Conservation (phyloP, 2,329 filamentous ascomycete genomes). For the Plenodomus tracheiphilus region DNA sequence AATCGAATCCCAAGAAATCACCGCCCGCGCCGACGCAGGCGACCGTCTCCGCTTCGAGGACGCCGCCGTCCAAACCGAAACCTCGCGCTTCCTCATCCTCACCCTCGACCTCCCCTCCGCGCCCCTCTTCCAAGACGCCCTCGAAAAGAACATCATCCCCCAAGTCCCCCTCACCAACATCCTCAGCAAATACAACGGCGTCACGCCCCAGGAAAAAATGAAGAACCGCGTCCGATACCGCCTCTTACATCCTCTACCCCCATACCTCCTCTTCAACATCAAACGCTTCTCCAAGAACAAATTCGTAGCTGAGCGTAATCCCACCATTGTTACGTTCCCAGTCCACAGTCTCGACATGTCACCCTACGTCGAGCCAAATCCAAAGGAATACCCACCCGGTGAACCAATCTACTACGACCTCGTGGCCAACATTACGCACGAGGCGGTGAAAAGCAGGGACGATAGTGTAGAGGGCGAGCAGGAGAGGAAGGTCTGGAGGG, state of each 20-base stretch:
- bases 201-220: constrained; percentile 83
- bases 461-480: constrained; percentile 86
- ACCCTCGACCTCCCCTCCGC: constrained; percentile 91
- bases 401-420: constrained; percentile 95
- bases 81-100: constrained; percentile 83
- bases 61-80: constrained; percentile 77
- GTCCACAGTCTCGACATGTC: constrained; percentile 81
- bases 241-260: constrained; percentile 85
- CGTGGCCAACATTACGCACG: constrained; percentile 91
- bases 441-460: constrained; percentile 74
- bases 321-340: constrained; percentile 96
- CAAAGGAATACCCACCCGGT: constrained; percentile 66
- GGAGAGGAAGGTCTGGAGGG: constrained; percentile 94
- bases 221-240: constrained; percentile 88
- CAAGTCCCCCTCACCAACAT: constrained; percentile 77
- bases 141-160: constrained; percentile 95
- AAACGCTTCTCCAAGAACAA: constrained; percentile 98
- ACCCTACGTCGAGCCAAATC: constrained; percentile 89
- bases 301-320: constrained; percentile 93
- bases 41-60: constrained; percentile 94
- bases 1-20: constrained; percentile 92
- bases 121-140: constrained; percentile 92
- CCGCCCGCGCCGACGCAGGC: constrained; percentile 81
- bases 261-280: constrained; percentile 90
- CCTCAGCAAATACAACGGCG: constrained; percentile 89